phyloP scores from a whole-genome alignment of 495 filamentous ascomycete species.

The Gamarada debralockiae region DNA sequence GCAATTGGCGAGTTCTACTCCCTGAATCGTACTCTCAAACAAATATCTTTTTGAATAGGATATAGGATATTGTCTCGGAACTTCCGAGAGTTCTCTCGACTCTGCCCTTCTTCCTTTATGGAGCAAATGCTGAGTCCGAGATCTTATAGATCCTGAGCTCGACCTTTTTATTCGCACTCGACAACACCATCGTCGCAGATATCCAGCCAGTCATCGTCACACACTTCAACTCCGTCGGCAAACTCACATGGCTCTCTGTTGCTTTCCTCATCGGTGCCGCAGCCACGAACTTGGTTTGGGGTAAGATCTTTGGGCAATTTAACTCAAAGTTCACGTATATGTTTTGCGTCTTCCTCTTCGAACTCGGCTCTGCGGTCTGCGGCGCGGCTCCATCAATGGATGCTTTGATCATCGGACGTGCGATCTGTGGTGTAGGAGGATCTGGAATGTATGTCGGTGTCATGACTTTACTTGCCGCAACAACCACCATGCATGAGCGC shows the following conservation, averaged over 20 bases:
- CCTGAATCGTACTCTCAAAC: too few species aligned
- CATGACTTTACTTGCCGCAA: slow-evolving; percentile 39
- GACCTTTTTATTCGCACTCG: slow-evolving; percentile 23
- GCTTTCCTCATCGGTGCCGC: slow-evolving; percentile 49
- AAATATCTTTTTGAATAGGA: too few species aligned
- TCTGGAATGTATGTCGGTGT: slow-evolving; percentile 48
- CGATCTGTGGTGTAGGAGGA: slow-evolving; percentile 38
- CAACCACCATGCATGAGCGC: slow-evolving; percentile 41
- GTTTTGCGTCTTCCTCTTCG: slow-evolving; percentile 43
- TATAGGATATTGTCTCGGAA: too few species aligned
- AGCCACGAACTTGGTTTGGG: slow-evolving; percentile 39
- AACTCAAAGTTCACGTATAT: slow-evolving; percentile 53
- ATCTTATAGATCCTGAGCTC: slow-evolving; percentile 19
- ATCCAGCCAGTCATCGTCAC: slow-evolving; percentile 51
- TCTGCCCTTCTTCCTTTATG: too few species aligned
- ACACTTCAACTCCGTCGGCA: slow-evolving; percentile 44
- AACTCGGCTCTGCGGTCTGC: slow-evolving; percentile 49
- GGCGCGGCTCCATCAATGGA: slow-evolving; percentile 49
- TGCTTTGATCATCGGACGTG: slow-evolving; percentile 51
- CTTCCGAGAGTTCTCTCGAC: too few species aligned
- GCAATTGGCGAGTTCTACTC: too few species aligned
- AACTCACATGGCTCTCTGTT: slow-evolving; percentile 53
- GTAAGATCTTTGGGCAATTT: slow-evolving; percentile 47
- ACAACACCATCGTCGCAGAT: slow-evolving; percentile 56
- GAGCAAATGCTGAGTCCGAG: too few species aligned